These are phyloP conservation scores for Neotropicomus parvogracilis DNA, from an alignment of 1,284 basidiomycete species.

Conservation along the genomic window DNA sequence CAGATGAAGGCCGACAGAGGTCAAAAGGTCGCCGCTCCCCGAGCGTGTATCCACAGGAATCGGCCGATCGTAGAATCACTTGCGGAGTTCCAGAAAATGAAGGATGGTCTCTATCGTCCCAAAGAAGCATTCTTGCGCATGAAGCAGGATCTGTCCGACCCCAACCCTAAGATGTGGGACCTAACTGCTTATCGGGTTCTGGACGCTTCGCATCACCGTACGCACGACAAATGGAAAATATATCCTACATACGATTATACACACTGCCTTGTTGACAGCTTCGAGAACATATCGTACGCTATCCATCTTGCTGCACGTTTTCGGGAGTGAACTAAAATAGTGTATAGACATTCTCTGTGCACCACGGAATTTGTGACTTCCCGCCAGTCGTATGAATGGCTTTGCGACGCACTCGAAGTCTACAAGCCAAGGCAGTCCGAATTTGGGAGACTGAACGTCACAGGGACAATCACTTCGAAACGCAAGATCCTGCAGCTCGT, in stretches of 20 bases:
- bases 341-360: conserved; percentile 87
- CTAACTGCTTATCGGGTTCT: conserved; percentile 95
- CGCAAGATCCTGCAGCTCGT: conserved; percentile 93
- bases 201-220: conserved; percentile 89
- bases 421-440: conserved; percentile 99
- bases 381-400: conserved; percentile 97
- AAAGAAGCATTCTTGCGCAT: conserved; percentile 93
- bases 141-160: conserved; percentile 94
- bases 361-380: conserved; percentile 97
- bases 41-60: conserved; percentile 83
- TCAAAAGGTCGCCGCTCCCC: conserved; percentile 76
- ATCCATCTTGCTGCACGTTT: not conserved
- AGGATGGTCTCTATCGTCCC: conserved; percentile 83
- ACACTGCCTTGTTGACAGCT: conserved; percentile 97
- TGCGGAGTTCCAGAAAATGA: conserved; percentile 90
- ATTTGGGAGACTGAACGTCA: conserved; percentile 90
- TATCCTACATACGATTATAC: conserved; percentile 99
- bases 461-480: conserved; percentile 97
- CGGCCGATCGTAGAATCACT: conserved; percentile 86
- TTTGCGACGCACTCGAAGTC: conserved; percentile 93
- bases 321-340: not conserved
- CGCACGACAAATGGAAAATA: conserved; percentile 88
- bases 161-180: conserved; percentile 99
- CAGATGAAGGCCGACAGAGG: conserved; percentile 87
- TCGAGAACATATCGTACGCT: conserved; percentile 97